These are phyloP conservation scores for Colletotrichum tanaceti DNA, from an alignment of 2,329 filamentous ascomycete genomes.

Conservation along the genomic window DNA sequence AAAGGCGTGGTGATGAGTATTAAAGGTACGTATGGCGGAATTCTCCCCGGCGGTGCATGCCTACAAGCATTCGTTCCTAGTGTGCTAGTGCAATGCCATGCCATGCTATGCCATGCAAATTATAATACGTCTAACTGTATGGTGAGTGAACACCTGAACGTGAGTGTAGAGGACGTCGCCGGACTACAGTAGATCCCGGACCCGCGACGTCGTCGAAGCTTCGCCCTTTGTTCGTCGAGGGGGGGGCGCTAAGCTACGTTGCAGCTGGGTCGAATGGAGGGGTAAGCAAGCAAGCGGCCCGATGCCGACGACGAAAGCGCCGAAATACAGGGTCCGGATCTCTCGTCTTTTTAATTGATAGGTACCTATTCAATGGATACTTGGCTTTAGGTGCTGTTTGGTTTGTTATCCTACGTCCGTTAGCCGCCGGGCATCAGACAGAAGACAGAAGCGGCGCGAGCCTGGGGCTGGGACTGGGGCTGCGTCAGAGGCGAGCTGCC, in stretches of 20 bases:
- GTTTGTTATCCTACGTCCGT: background rate
- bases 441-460: background rate
- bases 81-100: background rate
- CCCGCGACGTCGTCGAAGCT: background rate
- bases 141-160: background rate
- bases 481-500: background rate
- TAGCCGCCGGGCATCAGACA: slow-evolving; percentile 1
- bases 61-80: background rate
- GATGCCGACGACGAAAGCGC: background rate
- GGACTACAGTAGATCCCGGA: background rate
- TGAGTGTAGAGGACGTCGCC: background rate
- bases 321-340: background rate
- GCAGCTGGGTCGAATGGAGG: background rate
- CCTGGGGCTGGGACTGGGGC: background rate
- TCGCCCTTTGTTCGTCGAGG: background rate
- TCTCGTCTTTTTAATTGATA: background rate
- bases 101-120: too few relatives aligned
- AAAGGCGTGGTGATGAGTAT: background rate
- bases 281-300: background rate
- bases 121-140: slow-evolving; percentile 12
- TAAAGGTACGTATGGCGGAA: background rate
- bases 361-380: too few relatives aligned
- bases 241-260: background rate
- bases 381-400: too few relatives aligned
- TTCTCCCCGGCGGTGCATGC: background rate